These are phyloP conservation scores for Chaetomium sp. DNA, from an alignment of 2,329 filamentous ascomycete genomes.

Conservation along the genomic window DNA sequence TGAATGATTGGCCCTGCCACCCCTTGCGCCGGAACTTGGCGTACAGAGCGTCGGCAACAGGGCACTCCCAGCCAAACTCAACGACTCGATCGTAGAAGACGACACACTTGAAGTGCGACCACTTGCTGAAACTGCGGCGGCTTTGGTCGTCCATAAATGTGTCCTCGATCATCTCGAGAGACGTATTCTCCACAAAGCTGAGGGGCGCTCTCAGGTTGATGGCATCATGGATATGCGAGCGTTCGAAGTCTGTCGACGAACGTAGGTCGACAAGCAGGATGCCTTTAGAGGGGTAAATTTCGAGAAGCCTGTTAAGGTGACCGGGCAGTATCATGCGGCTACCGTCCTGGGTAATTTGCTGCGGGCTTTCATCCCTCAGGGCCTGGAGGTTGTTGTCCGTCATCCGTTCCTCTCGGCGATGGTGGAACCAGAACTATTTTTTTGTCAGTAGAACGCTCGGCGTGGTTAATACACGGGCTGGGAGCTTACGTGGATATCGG, in stretches of 20 bases:
- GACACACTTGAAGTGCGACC: conserved; percentile 41
- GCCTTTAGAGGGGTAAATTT: conserved; percentile 42
- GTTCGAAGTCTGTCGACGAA: conserved; percentile 39
- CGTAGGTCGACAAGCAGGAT: conserved; percentile 46
- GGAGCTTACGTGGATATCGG: conserved; percentile 41
- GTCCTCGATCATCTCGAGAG: conserved; percentile 45
- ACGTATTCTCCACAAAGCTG: conserved; percentile 41
- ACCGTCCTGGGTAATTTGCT: conserved; percentile 27
- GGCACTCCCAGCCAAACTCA: conserved; percentile 46
- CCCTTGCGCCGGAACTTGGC: conserved; percentile 40
- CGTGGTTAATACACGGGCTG: background rate
- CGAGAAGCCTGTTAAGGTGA: conserved; percentile 44
- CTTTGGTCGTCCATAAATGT: conserved; percentile 44
- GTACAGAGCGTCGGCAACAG: conserved; percentile 39
- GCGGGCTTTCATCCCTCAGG: conserved; percentile 35
- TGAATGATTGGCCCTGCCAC: conserved; percentile 47
- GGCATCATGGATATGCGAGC: conserved; percentile 46
- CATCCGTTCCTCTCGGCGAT: conserved; percentile 44
- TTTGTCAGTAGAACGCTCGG: conserved; percentile 17
- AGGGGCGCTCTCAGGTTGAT: conserved; percentile 46
- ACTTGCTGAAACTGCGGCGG: conserved; percentile 40
- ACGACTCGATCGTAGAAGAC: conserved; percentile 48
- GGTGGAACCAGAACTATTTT: conserved; percentile 44
- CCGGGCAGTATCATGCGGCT: conserved; percentile 46
- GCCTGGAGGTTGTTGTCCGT: conserved; percentile 40